Evolutionary conservation across 805 yeast species (phyloP).

Genomic region (Metschnikowia kofuensis): DNA sequence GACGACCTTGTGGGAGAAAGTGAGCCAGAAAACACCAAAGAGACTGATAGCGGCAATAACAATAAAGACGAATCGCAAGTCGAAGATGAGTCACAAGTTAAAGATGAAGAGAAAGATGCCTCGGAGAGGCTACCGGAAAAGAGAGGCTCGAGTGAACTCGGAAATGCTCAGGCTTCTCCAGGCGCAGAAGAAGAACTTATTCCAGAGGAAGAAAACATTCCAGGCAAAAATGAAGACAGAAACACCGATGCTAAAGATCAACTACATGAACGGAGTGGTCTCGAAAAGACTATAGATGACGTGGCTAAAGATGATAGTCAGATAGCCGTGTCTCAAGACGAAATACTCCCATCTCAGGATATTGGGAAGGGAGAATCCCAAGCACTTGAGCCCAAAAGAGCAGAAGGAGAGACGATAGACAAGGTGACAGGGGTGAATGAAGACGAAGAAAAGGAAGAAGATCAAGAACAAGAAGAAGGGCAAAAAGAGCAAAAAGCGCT

Average conservation of each 20-base stretch:
- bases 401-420: constrained; percentile 3
- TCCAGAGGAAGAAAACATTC: neutral
- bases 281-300: neutral
- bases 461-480: neutral
- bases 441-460: neutral
- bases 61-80: too few species aligned
- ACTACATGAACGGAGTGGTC: too few species aligned
- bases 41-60: neutral
- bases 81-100: too few species aligned
- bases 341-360: too few species aligned
- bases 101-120: too few species aligned
- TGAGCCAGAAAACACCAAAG: neutral
- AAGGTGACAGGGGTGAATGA: neutral
- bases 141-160: too few species aligned
- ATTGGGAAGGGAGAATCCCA: too few species aligned
- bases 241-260: neutral
- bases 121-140: too few species aligned
- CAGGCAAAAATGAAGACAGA: neutral
- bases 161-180: too few species aligned
- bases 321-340: neutral
- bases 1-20: neutral
- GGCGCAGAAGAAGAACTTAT: neutral
- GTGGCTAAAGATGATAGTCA: neutral
- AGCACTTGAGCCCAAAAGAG: too few species aligned
- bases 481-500: neutral